Percentiles rank a stretch among this genome's conserved stretches.
phyloP scores from a whole-genome alignment of 345 rosid species.

The Eucalyptus lansdowneana region DNA sequence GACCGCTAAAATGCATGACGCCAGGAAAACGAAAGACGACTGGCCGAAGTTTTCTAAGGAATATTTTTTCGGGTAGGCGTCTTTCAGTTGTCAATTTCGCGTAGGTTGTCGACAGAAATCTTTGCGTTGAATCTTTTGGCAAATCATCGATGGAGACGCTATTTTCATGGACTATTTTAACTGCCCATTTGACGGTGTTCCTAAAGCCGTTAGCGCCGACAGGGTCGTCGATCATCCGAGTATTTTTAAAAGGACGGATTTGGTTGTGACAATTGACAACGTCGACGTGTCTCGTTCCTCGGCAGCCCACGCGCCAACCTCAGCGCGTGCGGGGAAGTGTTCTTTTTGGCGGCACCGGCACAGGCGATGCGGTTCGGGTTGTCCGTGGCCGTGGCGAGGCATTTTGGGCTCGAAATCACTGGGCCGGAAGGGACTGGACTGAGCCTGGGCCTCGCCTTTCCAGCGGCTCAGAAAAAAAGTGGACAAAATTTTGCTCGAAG shows the following conservation, averaged over 20 bases:
- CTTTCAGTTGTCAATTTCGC: background rate
- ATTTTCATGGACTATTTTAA: background rate
- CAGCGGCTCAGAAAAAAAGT: background rate
- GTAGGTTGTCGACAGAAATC: background rate
- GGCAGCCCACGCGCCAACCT: background rate
- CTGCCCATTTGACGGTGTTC: background rate
- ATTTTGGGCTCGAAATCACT: background rate
- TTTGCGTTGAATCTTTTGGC: background rate
- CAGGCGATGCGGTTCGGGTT: background rate
- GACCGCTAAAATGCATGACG: background rate
- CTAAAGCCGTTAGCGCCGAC: background rate
- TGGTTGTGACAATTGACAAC: background rate
- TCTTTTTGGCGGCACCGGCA: background rate
- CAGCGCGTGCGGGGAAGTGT: background rate
- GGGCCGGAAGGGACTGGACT: background rate
- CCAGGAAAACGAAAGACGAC: background rate
- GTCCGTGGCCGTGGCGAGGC: background rate
- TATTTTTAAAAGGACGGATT: background rate
- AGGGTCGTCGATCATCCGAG: background rate
- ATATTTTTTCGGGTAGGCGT: too few relatives aligned
- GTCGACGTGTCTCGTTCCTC: background rate
- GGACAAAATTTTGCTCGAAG: background rate
- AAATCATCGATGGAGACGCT: background rate
- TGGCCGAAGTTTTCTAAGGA: too few relatives aligned
- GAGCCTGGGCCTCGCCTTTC: accelerated